These are phyloP conservation scores for Abrus precatorius DNA, from an alignment of 306 rosid genomes.

Conservation along the genomic window DNA sequence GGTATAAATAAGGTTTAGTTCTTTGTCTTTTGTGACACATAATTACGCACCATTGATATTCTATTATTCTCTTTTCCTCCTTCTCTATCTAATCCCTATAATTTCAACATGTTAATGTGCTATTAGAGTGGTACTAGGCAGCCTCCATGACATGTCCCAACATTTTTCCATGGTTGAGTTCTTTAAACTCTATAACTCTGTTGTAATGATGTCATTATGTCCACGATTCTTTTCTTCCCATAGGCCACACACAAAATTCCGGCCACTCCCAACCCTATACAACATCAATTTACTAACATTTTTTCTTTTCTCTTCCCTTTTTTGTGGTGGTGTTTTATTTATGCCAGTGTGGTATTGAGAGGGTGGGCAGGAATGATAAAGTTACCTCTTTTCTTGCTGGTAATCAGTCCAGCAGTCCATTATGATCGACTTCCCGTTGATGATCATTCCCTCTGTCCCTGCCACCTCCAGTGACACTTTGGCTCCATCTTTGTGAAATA, in stretches of 20 bases:
- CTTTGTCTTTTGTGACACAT: conserved; percentile 20
- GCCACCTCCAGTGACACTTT: background rate
- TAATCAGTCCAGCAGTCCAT: conserved; percentile 21
- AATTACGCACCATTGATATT: background rate
- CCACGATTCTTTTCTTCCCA: conserved; percentile 34
- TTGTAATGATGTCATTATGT: conserved; percentile 16
- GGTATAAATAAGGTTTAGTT: conserved; percentile 2
- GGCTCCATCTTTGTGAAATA: background rate
- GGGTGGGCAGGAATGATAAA: conserved; percentile 22
- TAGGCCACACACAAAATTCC: background rate
- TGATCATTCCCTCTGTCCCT: conserved; percentile 1
- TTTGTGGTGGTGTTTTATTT: too few species aligned
- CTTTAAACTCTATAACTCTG: conserved; percentile 30
- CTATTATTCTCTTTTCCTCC: conserved; percentile 9
- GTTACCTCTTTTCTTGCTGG: conserved; percentile 16
- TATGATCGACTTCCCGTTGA: conserved; percentile 1
- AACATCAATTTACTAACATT: conserved; percentile 14
- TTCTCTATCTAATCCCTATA: background rate
- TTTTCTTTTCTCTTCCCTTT: conserved; percentile 11
- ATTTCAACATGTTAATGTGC: background rate
- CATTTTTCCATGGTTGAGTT: conserved; percentile 7
- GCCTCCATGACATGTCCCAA: background rate
- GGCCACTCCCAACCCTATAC: conserved; percentile 19
- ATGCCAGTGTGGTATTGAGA: background rate
- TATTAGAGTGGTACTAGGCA: background rate